A percentile compares a stretch with the other conserved stretches of the same genome.
Evolutionary conservation across 768 basidiomycete species (phyloP).

Genomic region (Suillus discolor): DNA sequence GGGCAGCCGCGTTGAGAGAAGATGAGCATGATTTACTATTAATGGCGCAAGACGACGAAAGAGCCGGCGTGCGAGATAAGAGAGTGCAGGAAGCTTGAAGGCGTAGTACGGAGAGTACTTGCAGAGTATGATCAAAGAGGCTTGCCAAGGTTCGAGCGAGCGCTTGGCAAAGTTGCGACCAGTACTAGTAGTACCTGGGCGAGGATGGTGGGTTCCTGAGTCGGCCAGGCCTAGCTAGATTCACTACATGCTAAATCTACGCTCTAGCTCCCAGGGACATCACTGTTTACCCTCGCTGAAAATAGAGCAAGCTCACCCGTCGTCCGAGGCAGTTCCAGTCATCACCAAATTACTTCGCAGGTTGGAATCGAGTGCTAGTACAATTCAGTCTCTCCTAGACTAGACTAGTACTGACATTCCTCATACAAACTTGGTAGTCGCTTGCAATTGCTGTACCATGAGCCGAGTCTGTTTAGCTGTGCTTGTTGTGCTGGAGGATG

Average conservation of each 20-base stretch:
- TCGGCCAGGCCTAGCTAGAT: too few relatives aligned
- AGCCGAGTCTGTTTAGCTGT: not conserved
- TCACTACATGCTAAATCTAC: not conserved
- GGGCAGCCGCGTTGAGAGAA: not conserved
- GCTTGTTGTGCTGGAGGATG: not conserved
- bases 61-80: not conserved
- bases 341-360: not conserved
- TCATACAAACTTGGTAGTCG: not conserved
- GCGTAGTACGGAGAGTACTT: not conserved
- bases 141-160: not conserved
- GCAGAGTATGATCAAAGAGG: not conserved
- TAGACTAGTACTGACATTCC: not conserved
- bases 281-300: not conserved
- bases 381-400: not conserved
- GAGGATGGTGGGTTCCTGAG: not conserved
- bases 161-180: too few relatives aligned
- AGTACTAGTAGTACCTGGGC: not conserved
- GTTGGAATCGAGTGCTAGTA: not conserved
- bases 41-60: not conserved
- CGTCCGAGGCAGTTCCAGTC: not conserved
- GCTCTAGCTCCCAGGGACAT: not conserved
- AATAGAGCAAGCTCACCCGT: not conserved
- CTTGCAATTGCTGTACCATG: not conserved
- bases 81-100: too few relatives aligned
- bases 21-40: not conserved